Conservation (phyloP, 2,329 filamentous ascomycete species). For the Alternaria gaisen region DNA sequence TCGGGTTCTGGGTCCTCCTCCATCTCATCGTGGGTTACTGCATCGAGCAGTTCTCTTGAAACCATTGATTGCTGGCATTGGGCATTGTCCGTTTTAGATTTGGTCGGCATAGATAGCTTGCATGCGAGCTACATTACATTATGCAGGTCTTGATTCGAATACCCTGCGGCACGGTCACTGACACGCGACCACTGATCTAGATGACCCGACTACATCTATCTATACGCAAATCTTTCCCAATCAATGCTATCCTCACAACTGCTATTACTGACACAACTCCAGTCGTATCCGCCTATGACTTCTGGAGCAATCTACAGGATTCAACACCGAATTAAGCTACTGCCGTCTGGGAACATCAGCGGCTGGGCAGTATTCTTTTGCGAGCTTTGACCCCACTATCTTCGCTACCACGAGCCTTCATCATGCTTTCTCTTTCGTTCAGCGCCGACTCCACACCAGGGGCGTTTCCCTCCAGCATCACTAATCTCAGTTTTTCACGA, state of each 20-base stretch:
- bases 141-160: background rate
- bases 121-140: background rate
- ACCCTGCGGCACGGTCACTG: background rate
- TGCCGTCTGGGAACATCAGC: background rate
- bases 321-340: background rate
- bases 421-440: background rate
- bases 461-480: background rate
- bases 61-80: background rate
- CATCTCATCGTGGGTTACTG: background rate
- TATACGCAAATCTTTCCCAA: background rate
- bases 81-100: slow-evolving; percentile 8
- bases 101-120: background rate
- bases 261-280: background rate
- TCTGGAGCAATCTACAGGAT: background rate
- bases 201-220: background rate
- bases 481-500: background rate
- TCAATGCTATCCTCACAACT: background rate
- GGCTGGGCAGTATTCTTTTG: background rate
- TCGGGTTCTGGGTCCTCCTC: background rate
- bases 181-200: background rate
- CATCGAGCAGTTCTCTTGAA: background rate
- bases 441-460: background rate
- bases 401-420: background rate
- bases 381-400: background rate
- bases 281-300: background rate